Base-by-base conservation (phyloP, 2,329 filamentous ascomycete species). In the Trichoderma sp. region DNA sequence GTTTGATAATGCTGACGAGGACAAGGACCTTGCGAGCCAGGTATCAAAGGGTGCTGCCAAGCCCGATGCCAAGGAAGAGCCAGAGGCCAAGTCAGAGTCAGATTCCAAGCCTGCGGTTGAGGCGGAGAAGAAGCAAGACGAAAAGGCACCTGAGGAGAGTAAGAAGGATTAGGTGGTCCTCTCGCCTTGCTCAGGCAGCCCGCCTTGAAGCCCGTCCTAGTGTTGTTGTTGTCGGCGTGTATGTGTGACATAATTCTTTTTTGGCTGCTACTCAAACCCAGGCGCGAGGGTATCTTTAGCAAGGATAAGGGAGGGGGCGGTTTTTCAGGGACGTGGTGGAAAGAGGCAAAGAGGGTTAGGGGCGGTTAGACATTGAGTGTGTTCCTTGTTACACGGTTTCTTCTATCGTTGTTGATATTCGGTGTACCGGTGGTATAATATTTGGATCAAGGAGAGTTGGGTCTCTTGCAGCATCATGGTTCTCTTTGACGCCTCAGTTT, bases 1-100 rank as follows among this genome's bases (percentile, higher is more conserved):
- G 91, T 97, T 98, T 83, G 94, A 98, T 81, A 91, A 94, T 79
- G 82, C 84, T 77, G 92, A 94, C 80, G 93, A 97, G 79, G 93
- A 97, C 79, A 93, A 93, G 81, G 94, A 97, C 79, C 87, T 95
- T 74, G 91, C 89, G 75, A 95, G 92, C 81, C 94, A 97, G 84
- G 92, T 96, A 73, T 88, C 89, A 79, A 95, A 93, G 84, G 79
- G 75, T 61, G 75, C 76, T 30, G 65, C 75, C 72, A 77, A 76
- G 53, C 76, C 79, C 67, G 73, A 74, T 75, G 78, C 77, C 6
- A 68, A 69, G 58, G 58, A 73, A 32, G 70, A 73, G 71, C 34
- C 75, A 66, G 73, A 74, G 47, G 73, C 75, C 68, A 73, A 75
- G 73, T 59, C 73, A 73, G 74, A 77, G 39, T 74, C 78, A 73